Conservation (phyloP, 495 filamentous ascomycete species). For the Penicillium coprophilum region DNA sequence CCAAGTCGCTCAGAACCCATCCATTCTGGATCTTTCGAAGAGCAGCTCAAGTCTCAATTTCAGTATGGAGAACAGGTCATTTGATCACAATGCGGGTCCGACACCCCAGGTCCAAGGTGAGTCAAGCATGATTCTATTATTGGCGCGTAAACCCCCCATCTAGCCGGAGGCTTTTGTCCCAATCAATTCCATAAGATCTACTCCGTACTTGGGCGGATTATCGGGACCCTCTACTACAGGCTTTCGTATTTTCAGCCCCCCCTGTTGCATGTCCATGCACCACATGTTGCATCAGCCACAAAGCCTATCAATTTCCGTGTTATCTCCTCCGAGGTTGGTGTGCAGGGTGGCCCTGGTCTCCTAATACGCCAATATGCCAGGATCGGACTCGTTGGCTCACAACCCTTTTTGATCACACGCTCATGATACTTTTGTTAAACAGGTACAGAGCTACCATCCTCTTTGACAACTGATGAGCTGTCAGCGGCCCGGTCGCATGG, state of each 20-base stretch:
- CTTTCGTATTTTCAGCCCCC: constrained; percentile 13
- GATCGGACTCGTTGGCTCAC: constrained; percentile 28
- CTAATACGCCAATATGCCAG: constrained; percentile 11
- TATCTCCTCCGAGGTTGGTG: constrained; percentile 11
- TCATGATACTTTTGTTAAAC: constrained; percentile 21
- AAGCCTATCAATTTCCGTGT: constrained; percentile 8
- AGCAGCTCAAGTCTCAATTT: constrained; percentile 14
- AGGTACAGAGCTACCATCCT: constrained; percentile 17
- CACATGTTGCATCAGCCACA: constrained; percentile 15
- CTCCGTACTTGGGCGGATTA: constrained; percentile 9
- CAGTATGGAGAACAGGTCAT: constrained; percentile 27
- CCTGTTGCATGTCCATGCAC: constrained; percentile 14
- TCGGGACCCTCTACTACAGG: not conserved
- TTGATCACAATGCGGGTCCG: constrained; percentile 26
- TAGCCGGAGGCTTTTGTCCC: constrained; percentile 8
- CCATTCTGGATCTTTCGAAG: constrained; percentile 8
- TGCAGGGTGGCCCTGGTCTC: constrained; percentile 12
- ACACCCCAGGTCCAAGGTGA: constrained; percentile 26
- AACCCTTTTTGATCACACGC: constrained; percentile 43
- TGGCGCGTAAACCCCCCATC: constrained; percentile 3
- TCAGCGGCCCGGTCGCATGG: constrained; percentile 33
- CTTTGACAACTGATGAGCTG: constrained; percentile 33
- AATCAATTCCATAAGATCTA: constrained; percentile 16
- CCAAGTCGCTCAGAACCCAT: not conserved
- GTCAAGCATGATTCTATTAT: constrained; percentile 15